Evolutionary conservation across 768 basidiomycete species (phyloP).

Genomic region (Boletellus ananas): DNA sequence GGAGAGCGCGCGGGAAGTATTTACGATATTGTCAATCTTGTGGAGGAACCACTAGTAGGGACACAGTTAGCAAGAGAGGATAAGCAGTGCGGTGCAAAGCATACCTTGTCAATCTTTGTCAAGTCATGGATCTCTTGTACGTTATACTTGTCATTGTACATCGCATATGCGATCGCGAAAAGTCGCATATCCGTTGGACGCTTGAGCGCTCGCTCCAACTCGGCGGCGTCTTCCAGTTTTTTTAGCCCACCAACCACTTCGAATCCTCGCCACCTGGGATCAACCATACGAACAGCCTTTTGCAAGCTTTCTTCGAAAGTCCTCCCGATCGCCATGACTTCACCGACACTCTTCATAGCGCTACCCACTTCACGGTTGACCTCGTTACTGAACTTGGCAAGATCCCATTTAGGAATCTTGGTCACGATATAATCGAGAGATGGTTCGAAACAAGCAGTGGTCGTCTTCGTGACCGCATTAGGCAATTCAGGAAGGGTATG

Average conservation of each 20-base stretch:
- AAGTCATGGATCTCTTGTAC: constrained; percentile 89
- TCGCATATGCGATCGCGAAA: constrained; percentile 96
- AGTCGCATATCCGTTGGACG: constrained; percentile 93
- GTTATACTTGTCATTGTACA: constrained; percentile 89
- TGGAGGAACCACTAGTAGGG: constrained; percentile 85
- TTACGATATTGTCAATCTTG: constrained; percentile 98
- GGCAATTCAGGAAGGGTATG: constrained; percentile 96
- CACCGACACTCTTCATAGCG: constrained; percentile 98
- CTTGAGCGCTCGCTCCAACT: constrained; percentile 73
- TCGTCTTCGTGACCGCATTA: constrained; percentile 98
- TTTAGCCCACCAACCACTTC: constrained; percentile 90
- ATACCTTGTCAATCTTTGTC: constrained; percentile 96
- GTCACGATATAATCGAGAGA: constrained; percentile 99
- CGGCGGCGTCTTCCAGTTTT: constrained; percentile 61
- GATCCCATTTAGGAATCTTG: constrained; percentile 99
- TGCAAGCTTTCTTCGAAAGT: constrained; percentile 99
- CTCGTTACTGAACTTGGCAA: constrained; percentile 93
- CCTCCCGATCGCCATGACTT: constrained; percentile 99
- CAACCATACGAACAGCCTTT: constrained; percentile 97
- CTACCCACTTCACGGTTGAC: constrained; percentile 95
- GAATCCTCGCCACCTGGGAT: constrained; percentile 95
- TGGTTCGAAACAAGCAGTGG: constrained; percentile 98
- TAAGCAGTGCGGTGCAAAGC: not conserved
- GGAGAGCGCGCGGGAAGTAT: constrained; percentile 74
- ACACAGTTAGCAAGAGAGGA: not conserved